Conservation (phyloP, 108 stramenopile genomes). For the Skeletonema costatum region DNA sequence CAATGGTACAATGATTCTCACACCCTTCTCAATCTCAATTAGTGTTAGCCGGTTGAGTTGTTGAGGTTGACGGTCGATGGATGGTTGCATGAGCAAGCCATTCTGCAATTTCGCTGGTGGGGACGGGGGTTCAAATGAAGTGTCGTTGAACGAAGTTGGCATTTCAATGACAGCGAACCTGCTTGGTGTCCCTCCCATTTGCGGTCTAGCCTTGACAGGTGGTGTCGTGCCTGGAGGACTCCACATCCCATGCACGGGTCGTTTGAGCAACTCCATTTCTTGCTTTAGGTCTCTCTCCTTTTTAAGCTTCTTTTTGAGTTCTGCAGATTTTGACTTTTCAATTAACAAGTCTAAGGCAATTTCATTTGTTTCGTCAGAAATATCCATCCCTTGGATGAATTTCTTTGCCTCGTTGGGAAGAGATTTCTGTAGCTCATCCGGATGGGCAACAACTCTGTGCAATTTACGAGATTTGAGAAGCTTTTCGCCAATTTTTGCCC, state of each 20-base stretch:
- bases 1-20: conserved; percentile 83
- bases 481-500: conserved; percentile 79
- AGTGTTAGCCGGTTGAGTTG: conserved; percentile 16
- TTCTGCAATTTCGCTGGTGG: not conserved
- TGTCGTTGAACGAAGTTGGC: not conserved
- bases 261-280: conserved; percentile 21
- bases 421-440: conserved; percentile 20
- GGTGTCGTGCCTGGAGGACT: conserved; percentile 31
- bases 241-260: conserved; percentile 83
- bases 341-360: conserved; percentile 36
- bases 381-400: conserved; percentile 24
- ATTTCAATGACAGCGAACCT: not conserved
- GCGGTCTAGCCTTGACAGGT: not conserved
- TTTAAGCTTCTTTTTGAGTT: not conserved
- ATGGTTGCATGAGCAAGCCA: not conserved
- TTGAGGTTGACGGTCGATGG: not conserved
- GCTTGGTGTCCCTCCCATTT: not conserved
- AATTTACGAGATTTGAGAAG: conserved; percentile 71
- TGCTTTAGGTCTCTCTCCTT: conserved; percentile 11
- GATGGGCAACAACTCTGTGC: conserved; percentile 57
- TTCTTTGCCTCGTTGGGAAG: conserved; percentile 39
- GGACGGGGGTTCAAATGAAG: not conserved
- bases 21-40: conserved; percentile 50
- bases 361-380: conserved; percentile 50
- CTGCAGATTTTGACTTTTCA: conserved; percentile 3